phyloP scores from a whole-genome alignment of 1,284 basidiomycete genomes.

The Microbotryum silenes-acaulis region DNA sequence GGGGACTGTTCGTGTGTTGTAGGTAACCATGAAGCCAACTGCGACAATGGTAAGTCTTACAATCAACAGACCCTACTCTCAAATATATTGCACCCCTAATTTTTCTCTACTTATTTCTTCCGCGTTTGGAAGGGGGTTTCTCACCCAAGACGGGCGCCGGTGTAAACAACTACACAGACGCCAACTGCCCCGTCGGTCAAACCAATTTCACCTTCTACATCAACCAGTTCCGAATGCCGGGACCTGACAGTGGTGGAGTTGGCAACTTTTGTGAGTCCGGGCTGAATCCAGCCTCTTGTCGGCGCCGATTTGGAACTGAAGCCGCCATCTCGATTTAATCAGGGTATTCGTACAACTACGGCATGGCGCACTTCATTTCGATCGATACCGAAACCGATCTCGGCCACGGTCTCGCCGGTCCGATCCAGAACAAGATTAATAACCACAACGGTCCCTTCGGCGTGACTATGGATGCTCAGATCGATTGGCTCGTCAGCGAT shows the following conservation, averaged over 20 bases:
- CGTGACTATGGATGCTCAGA: conserved; percentile 12
- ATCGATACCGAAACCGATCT: conserved; percentile 27
- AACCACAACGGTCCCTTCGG: conserved; percentile 25
- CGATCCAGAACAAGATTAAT: conserved; percentile 14
- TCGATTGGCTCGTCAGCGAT: conserved; percentile 23
- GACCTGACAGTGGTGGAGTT: conserved; percentile 17
- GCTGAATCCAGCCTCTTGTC: too few relatives aligned
- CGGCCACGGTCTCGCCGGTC: conserved; percentile 1
- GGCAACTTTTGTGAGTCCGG: conserved; percentile 34
- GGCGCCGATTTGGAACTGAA: too few relatives aligned
- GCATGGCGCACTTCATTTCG: conserved; percentile 26
- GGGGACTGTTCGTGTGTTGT: neutral
- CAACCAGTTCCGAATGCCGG: conserved; percentile 38
- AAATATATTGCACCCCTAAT: conserved; percentile 31
- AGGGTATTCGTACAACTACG: conserved; percentile 35
- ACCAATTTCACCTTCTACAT: conserved; percentile 34
- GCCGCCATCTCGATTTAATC: too few relatives aligned
- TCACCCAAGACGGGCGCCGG: conserved; percentile 12
- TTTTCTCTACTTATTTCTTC: conserved; percentile 10
- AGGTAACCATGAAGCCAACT: conserved; percentile 19
- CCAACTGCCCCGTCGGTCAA: conserved; percentile 34
- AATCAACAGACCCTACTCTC: neutral
- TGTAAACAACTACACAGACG: conserved; percentile 32
- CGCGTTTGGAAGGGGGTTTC: conserved; percentile 16
- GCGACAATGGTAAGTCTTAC: conserved; percentile 12